phyloP scores from a whole-genome alignment of 2,329 filamentous ascomycete genomes.

The Amauroascus verrucosus region DNA sequence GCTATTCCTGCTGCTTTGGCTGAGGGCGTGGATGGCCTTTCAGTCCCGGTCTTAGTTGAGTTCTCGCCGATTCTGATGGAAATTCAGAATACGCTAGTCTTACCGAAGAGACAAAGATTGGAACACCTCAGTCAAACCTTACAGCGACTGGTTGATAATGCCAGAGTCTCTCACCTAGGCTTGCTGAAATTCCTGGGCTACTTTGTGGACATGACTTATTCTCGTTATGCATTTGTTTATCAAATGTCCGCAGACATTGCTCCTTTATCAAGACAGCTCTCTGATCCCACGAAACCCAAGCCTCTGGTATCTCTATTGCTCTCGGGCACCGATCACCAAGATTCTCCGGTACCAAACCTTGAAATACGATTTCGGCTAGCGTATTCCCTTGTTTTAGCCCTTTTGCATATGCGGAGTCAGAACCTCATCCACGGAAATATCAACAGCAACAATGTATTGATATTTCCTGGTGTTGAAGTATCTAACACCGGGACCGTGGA shows the following conservation, averaged over 20 bases:
- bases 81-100: slow-evolving; percentile 23
- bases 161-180: slow-evolving; percentile 33
- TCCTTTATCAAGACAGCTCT: slow-evolving; percentile 33
- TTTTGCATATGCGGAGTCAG: slow-evolving; percentile 48
- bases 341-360: slow-evolving; percentile 42
- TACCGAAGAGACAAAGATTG: slow-evolving; percentile 25
- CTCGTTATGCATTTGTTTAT: slow-evolving; percentile 52
- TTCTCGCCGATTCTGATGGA: slow-evolving; percentile 35
- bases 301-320: slow-evolving; percentile 37
- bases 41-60: slow-evolving; percentile 34
- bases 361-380: slow-evolving; percentile 54
- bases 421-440: slow-evolving; percentile 52
- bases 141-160: slow-evolving; percentile 34
- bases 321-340: slow-evolving; percentile 33
- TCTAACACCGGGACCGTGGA: slow-evolving; percentile 20
- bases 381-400: slow-evolving; percentile 47
- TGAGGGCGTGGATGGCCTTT: slow-evolving; percentile 25
- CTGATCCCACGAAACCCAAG: slow-evolving; percentile 31
- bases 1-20: slow-evolving; percentile 27
- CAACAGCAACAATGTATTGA: slow-evolving; percentile 54
- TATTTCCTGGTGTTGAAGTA: slow-evolving; percentile 39
- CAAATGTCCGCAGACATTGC: slow-evolving; percentile 45
- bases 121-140: slow-evolving; percentile 31
- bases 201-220: slow-evolving; percentile 46
- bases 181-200: slow-evolving; percentile 41